These are phyloP conservation scores for Kingdonia uniflora DNA, from an alignment of 164 flowering plant genomes.

Conservation along the genomic window DNA sequence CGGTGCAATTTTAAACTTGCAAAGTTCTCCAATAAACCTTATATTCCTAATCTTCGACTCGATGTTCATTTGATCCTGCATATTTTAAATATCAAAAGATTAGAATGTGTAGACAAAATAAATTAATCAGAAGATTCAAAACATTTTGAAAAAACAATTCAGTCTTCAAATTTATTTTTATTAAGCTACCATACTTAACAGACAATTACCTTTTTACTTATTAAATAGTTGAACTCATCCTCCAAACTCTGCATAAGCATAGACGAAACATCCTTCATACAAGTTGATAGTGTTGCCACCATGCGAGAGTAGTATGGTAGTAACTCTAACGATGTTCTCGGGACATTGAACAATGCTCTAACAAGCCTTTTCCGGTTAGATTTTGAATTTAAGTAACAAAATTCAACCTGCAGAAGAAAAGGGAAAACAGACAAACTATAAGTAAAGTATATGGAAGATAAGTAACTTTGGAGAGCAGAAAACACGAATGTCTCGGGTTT, in stretches of 20 bases:
- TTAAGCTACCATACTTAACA: no score
- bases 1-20: slow-evolving; percentile 87
- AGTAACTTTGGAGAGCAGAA: no score
- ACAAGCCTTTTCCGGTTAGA: slow-evolving; percentile 81
- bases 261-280: slow-evolving; percentile 89
- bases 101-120: neutral
- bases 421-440: neutral
- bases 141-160: neutral
- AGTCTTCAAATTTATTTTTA: neutral
- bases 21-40: slow-evolving; percentile 93
- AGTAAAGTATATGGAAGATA: neutral
- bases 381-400: slow-evolving; percentile 93
- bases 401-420: slow-evolving; percentile 64
- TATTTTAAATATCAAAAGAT: slow-evolving; percentile 2
- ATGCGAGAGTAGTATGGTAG: slow-evolving; percentile 91
- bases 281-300: slow-evolving; percentile 94
- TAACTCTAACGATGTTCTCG: slow-evolving; percentile 88
- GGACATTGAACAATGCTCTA: slow-evolving; percentile 87
- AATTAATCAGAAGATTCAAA: neutral
- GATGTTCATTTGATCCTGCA: slow-evolving; percentile 98
- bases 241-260: slow-evolving; percentile 80
- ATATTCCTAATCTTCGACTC: slow-evolving; percentile 92
- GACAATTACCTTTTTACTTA: slow-evolving; percentile 68
- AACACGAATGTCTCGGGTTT: no score
- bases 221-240: slow-evolving; percentile 83